Evolutionary conservation across 225 moss, liverwort and hornwort genomes (phyloP).

Genomic region (Neckera pumila): DNA sequence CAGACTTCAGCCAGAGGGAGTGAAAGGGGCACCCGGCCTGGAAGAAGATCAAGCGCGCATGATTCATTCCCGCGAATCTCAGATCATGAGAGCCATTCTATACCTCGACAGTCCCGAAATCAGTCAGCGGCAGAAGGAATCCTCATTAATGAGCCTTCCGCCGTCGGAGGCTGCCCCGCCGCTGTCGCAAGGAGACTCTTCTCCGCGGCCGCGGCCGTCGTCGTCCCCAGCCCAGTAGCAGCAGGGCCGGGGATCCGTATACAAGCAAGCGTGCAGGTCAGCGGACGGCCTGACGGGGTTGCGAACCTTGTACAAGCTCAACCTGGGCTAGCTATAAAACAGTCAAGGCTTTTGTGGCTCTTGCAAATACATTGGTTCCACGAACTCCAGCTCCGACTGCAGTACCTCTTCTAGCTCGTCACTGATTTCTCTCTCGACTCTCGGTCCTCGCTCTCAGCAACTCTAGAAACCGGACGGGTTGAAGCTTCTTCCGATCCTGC

Average conservation of each 20-base stretch:
- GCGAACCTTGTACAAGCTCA: too few relatives aligned
- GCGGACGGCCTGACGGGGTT: not conserved
- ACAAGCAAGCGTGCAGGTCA: conserved; percentile 10
- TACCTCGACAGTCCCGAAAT: conserved; percentile 11
- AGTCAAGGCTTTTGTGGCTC: too few relatives aligned
- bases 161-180: not conserved
- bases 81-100: conserved; percentile 10
- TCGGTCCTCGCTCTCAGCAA: too few relatives aligned
- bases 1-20: not conserved
- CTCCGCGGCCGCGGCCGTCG: not conserved
- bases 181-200: not conserved
- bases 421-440: too few relatives aligned
- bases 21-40: not conserved
- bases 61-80: conserved; percentile 4
- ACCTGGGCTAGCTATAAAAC: too few relatives aligned
- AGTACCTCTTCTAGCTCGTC: too few relatives aligned
- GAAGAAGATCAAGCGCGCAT: not conserved
- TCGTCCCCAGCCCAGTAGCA: too few relatives aligned
- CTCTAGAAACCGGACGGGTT: too few relatives aligned
- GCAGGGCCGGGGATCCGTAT: not conserved
- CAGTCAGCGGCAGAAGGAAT: conserved; percentile 14
- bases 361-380: too few relatives aligned
- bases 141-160: conserved; percentile 5
- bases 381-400: too few relatives aligned
- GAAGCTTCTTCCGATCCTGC: too few relatives aligned